A percentile compares a stretch with the other conserved stretches of the same genome.
phyloP scores from a whole-genome alignment of 345 rosid genomes.

The Angophora floribunda region DNA sequence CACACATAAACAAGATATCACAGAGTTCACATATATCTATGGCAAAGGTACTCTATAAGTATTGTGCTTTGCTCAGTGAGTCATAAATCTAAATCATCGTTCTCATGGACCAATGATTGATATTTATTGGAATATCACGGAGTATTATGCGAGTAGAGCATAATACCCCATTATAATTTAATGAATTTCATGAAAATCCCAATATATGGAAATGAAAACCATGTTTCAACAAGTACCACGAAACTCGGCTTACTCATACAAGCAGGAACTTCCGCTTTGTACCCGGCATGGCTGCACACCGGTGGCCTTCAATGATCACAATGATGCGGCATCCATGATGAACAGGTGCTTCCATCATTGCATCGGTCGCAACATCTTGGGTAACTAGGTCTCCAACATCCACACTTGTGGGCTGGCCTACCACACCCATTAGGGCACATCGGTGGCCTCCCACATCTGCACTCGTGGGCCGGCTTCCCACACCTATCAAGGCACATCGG shows the following conservation, averaged over 20 bases:
- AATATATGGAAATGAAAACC: background rate
- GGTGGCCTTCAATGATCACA: background rate
- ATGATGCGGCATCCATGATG: background rate
- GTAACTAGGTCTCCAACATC: background rate
- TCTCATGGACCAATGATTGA: background rate
- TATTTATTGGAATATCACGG: background rate
- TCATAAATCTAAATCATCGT: background rate
- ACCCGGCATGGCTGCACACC: background rate
- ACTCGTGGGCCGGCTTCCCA: background rate
- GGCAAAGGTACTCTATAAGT: background rate
- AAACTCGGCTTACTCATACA: background rate
- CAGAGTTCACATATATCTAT: background rate
- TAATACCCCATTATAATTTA: background rate
- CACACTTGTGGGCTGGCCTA: background rate
- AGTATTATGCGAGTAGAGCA: background rate
- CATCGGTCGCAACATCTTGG: background rate
- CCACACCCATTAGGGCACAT: too few relatives aligned
- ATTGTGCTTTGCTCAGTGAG: background rate
- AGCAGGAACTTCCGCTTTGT: background rate
- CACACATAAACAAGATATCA: background rate
- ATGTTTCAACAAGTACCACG: background rate
- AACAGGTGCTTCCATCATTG: background rate
- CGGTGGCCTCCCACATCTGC: background rate
- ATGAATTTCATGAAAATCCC: background rate
- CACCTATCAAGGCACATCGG: background rate